These are phyloP conservation scores for Tetracladium marchalianum DNA, from an alignment of 495 filamentous ascomycete species.

Conservation along the genomic window DNA sequence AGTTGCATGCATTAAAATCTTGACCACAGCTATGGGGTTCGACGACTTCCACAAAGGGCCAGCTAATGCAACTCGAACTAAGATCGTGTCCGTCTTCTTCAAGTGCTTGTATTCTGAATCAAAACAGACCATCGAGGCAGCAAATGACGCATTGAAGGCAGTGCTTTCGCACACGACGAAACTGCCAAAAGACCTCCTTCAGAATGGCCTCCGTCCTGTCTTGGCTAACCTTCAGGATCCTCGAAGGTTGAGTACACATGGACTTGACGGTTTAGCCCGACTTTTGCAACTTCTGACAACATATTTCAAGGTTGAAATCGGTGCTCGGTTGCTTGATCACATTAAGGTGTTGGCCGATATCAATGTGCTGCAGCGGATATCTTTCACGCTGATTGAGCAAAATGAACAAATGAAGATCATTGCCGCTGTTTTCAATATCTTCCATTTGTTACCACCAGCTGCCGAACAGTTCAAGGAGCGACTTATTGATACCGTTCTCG, in stretches of 20 bases:
- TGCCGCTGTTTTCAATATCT: constrained; percentile 88
- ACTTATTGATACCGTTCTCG: constrained; percentile 78
- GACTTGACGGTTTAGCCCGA: constrained; percentile 82
- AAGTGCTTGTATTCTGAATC: constrained; percentile 91
- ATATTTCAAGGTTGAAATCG: constrained; percentile 99
- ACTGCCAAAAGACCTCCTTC: constrained; percentile 87
- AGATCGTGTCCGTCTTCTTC: constrained; percentile 94
- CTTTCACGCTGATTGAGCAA: constrained; percentile 89
- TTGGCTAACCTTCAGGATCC: constrained; percentile 93
- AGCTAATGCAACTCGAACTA: constrained; percentile 62
- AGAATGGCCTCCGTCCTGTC: constrained; percentile 88
- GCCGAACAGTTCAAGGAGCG: constrained; percentile 85
- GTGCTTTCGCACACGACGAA: constrained; percentile 85
- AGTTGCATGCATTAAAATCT: constrained; percentile 84
- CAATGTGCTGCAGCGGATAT: constrained; percentile 71
- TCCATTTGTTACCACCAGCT: constrained; percentile 82
- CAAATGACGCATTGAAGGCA: constrained; percentile 74
- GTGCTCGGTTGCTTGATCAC: constrained; percentile 79
- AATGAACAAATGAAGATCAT: constrained; percentile 86
- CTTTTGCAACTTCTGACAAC: constrained; percentile 86
- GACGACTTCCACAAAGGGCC: constrained; percentile 68
- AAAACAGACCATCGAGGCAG: constrained; percentile 84
- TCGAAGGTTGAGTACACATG: constrained; percentile 77
- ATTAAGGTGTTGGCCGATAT: constrained; percentile 85
- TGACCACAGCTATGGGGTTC: constrained; percentile 87